phyloP scores from a whole-genome alignment of 495 filamentous ascomycete genomes.

The Xylaria flabelliformis region DNA sequence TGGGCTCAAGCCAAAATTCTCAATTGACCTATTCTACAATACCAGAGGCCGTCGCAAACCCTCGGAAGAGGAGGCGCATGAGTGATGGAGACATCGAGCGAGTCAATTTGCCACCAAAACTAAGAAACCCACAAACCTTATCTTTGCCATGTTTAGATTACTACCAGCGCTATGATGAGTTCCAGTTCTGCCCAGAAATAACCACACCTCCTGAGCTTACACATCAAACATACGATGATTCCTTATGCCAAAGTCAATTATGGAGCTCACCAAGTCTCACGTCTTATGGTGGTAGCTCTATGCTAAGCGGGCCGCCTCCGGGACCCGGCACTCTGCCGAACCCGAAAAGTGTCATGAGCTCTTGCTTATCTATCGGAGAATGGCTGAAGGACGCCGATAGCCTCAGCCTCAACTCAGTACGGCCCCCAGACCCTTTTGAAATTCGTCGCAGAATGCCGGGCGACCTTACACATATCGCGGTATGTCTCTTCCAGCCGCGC shows the following conservation, averaged over 20 bases:
- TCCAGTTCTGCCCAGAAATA: background rate
- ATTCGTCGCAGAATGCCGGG: background rate
- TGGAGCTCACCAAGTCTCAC: background rate
- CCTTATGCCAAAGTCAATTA: background rate
- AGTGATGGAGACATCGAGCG: background rate
- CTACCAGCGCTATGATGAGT: background rate
- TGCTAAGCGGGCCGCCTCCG: background rate
- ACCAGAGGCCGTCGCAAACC: background rate
- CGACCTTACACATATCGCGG: background rate
- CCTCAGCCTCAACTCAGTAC: slow-evolving; percentile 3
- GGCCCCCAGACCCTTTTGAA: background rate
- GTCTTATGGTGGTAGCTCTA: background rate
- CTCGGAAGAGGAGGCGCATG: background rate
- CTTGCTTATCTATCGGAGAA: background rate
- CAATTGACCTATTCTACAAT: background rate
- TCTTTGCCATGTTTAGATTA: background rate
- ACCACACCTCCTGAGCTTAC: background rate
- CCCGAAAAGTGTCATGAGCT: background rate
- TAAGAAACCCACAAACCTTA: background rate
- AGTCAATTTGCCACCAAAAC: background rate
- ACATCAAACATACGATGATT: background rate
- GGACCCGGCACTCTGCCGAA: background rate
- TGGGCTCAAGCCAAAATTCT: background rate
- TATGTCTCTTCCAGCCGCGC: slow-evolving; percentile 4
- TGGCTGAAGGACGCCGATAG: background rate